phyloP scores from a whole-genome alignment of 768 basidiomycete species.

The Galerina sulciceps region DNA sequence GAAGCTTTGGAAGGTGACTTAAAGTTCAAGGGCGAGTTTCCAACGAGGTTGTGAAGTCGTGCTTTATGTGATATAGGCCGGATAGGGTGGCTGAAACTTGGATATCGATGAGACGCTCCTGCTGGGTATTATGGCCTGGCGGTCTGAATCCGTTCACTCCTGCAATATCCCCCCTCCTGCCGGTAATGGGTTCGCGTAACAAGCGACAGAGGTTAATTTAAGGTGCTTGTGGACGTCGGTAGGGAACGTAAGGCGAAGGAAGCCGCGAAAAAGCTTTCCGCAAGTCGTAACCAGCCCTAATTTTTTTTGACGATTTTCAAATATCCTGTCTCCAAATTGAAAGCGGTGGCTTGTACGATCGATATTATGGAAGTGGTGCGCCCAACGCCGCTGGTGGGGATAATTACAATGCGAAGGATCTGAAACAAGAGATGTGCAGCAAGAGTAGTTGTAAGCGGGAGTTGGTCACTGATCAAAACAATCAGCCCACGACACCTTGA shows the following conservation, averaged over 20 bases:
- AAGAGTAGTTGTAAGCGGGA: too few relatives aligned
- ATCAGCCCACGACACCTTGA: too few relatives aligned
- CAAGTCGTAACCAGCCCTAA: neutral
- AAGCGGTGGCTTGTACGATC: neutral
- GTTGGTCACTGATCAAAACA: too few relatives aligned
- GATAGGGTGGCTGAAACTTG: conserved; percentile 15
- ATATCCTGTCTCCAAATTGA: neutral
- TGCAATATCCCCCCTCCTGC: neutral
- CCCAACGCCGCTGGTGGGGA: too few relatives aligned
- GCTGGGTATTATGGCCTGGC: neutral
- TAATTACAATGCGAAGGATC: too few relatives aligned
- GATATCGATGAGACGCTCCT: neutral
- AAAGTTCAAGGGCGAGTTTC: conserved; percentile 6
- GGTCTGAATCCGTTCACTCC: conserved; percentile 12
- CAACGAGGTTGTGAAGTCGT: conserved; percentile 12
- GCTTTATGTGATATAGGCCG: conserved; percentile 1
- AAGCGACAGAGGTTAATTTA: neutral
- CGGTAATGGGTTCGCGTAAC: neutral
- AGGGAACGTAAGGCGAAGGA: neutral
- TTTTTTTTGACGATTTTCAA: neutral
- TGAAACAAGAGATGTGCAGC: too few relatives aligned
- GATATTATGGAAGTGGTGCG: neutral
- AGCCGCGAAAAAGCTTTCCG: conserved; percentile 1
- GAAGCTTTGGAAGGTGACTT: conserved; percentile 8
- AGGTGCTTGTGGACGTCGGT: neutral